Evolutionary conservation across 148 eudicot genomes (phyloP), one percentile per base, ranked within the genome.

Genomic region (Rhododendron mucronatum): DNA sequence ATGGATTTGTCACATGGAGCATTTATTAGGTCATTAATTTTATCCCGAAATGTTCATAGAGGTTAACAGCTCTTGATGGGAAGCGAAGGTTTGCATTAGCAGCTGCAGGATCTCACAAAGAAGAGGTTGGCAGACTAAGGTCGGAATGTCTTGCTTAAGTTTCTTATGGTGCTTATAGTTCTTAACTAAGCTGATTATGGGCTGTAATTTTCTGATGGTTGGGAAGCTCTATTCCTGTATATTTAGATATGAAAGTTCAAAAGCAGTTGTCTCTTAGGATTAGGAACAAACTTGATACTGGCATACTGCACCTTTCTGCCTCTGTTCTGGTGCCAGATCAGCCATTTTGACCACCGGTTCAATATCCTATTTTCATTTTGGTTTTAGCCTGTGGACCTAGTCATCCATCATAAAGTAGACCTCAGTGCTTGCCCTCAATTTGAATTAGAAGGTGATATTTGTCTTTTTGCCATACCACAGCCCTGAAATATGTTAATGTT

Each of bases 51-150:
- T 84, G 53, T 41, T 23, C 37, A 80, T 80, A 97, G 99, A 95
- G 99, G 89, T 92, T 97, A 90, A 97, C 99, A 15, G 99, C 99
- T 74, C 94, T 97, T 82, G 99, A 97, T 93, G 96, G 98, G 79
- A 97, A 97, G 86, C 88, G 99, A 78, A 88, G 99, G 91, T 97
- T 97, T 91, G 98, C 99, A 78, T 89, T 97, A 89, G 99, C 99
- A 85, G 96, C 99, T 89, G 99, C 96, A 82, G 94, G 91, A 67
- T 95, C 99, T 86, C 99, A 97, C 85, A 94, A 97, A 89, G 99
- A 97, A 91, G 99, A 97, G 93, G 95, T 91, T 86, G 99, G 95
- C 89, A 92, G 96, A 88, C 91, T 97, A 89, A 97, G 94, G 99
- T 95, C 80, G 89, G 94, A 69, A 87, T 37, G 80, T 85, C 84